phyloP scores from a whole-genome alignment of 1,284 basidiomycete species.

The Butyriboletus appendiculatus region DNA sequence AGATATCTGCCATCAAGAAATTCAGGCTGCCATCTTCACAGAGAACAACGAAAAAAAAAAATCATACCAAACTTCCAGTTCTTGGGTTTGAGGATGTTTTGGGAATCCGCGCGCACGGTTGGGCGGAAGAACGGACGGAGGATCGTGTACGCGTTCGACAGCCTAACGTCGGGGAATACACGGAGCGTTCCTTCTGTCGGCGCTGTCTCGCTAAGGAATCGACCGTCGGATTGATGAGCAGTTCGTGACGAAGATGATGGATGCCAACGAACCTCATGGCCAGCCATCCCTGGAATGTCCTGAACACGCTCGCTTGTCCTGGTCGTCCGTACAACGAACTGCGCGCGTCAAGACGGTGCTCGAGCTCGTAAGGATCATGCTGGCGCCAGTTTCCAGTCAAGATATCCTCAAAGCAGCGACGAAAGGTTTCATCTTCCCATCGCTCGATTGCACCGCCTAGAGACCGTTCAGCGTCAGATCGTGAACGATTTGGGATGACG shows the following conservation, averaged over 20 bases:
- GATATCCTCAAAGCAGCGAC: conserved; percentile 67
- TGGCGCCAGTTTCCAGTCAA: conserved; percentile 68
- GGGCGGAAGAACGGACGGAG: conserved; percentile 83
- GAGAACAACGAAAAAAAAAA: neutral
- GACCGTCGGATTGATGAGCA: neutral
- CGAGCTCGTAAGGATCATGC: conserved; percentile 72
- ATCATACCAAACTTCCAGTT: conserved; percentile 73
- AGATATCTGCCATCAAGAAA: conserved; percentile 45
- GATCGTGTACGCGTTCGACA: conserved; percentile 80
- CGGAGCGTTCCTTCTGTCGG: conserved; percentile 78
- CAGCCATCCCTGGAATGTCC: conserved; percentile 82
- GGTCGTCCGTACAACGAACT: conserved; percentile 62
- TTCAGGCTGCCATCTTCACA: neutral
- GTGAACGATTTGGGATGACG: conserved; percentile 4
- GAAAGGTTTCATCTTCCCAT: conserved; percentile 79
- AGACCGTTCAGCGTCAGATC: neutral
- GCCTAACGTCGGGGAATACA: conserved; percentile 74
- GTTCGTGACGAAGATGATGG: neutral
- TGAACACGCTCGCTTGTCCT: conserved; percentile 68
- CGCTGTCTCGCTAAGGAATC: conserved; percentile 55
- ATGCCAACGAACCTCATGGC: conserved; percentile 53
- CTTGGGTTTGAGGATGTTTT: conserved; percentile 51
- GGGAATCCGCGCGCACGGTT: conserved; percentile 40
- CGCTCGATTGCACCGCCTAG: conserved; percentile 78
- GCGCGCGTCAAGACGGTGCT: conserved; percentile 59